A percentile compares a stretch with the other conserved stretches of the same genome.
phyloP scores from a whole-genome alignment of 2,329 filamentous ascomycete species.

The Colletotrichum sp. region DNA sequence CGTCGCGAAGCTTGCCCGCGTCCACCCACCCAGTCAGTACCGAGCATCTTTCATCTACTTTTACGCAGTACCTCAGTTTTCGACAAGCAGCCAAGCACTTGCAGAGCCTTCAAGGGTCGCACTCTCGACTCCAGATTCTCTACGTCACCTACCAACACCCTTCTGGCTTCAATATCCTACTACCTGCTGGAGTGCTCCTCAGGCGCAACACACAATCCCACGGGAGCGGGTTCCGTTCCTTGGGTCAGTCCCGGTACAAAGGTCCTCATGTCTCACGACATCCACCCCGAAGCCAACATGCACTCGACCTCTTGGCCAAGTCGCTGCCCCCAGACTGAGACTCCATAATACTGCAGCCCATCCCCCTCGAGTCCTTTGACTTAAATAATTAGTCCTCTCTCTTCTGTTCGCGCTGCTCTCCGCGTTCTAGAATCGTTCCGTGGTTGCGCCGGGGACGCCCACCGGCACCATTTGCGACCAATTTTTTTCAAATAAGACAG shows the following conservation, averaged over 20 bases:
- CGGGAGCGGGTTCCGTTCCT: neutral
- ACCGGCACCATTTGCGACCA: neutral
- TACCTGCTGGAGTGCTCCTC: neutral
- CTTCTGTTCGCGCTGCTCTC: neutral
- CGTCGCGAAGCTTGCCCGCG: neutral
- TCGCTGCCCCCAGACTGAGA: neutral
- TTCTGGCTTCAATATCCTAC: neutral
- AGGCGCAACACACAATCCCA: neutral
- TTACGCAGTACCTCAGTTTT: neutral
- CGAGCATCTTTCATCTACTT: neutral
- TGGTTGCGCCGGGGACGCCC: slow-evolving; percentile 13
- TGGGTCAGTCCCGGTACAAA: neutral
- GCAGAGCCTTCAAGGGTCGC: neutral
- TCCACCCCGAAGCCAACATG: neutral
- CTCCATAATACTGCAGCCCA: slow-evolving; percentile 8
- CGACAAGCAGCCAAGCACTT: neutral
- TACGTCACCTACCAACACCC: slow-evolving; percentile 10
- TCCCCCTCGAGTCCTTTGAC: neutral
- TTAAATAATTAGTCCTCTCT: neutral
- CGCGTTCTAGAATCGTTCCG: slow-evolving; percentile 6
- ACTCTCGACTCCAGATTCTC: neutral
- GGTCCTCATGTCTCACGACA: neutral
- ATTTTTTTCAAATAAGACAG: neutral
- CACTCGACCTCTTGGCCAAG: neutral
- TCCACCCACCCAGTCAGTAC: neutral